Percentiles rank a stretch among this genome's conserved stretches.
Conservation (phyloP, 2,329 filamentous ascomycete species). For the Fusarium oxysporum region DNA sequence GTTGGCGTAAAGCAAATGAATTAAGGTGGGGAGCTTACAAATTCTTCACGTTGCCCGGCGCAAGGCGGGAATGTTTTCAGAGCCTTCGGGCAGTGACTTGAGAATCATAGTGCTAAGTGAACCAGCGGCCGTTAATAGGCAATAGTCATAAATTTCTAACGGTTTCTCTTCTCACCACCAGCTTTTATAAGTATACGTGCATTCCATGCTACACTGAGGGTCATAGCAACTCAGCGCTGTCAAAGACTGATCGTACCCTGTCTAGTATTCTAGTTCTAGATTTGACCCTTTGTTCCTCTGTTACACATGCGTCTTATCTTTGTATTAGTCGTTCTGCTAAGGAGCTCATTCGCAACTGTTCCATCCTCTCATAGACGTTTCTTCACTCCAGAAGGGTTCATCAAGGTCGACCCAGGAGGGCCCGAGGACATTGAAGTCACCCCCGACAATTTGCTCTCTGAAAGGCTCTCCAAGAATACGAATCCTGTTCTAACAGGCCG, state of each 20-base stretch:
- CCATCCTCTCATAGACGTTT: neutral
- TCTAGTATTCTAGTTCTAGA: neutral
- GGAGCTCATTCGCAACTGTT: neutral
- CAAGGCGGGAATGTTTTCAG: neutral
- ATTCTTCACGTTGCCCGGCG: neutral
- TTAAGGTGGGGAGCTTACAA: neutral
- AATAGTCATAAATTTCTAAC: neutral
- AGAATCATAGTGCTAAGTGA: neutral
- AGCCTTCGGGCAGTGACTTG: neutral
- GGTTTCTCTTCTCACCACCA: neutral
- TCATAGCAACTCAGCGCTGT: neutral
- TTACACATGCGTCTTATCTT: neutral
- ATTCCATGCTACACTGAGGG: neutral
- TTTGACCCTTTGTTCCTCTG: neutral
- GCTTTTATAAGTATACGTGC: neutral
- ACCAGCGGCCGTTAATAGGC: neutral
- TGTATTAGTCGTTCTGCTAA: neutral
- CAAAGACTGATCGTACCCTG: neutral
- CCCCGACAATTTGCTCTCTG: neutral
- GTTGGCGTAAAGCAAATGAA: neutral
- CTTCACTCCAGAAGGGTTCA: neutral
- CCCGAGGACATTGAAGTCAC: neutral
- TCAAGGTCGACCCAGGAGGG: neutral
- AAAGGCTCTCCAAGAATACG: neutral
- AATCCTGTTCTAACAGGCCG: neutral